Conservation (phyloP, 192 early-diverging fungal species). For the Dimargaris verticillata region DNA sequence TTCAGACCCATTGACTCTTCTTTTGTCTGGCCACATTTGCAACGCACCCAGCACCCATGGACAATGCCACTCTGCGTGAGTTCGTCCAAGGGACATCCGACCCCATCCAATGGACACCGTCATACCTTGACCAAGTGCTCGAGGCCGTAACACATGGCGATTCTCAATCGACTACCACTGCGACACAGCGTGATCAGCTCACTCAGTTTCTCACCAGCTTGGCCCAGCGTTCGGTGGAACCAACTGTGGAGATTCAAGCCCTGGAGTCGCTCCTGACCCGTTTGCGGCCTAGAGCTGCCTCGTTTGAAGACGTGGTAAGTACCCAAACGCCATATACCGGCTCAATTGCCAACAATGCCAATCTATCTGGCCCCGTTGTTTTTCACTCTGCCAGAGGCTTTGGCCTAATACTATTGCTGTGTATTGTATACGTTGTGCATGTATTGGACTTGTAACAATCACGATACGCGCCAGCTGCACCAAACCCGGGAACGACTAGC, state of each 20-base stretch:
- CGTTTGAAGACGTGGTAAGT: constrained; percentile 1
- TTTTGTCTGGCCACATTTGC: too few species aligned
- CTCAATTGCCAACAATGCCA: not conserved
- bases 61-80: too few species aligned
- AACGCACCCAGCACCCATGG: too few species aligned
- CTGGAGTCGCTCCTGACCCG: not conserved
- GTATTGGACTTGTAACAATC: not conserved
- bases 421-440: not conserved
- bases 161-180: not conserved
- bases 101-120: not conserved
- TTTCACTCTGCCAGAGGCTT: not conserved
- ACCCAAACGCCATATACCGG: not conserved
- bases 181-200: not conserved
- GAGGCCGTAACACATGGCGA: not conserved
- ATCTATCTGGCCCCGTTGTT: not conserved
- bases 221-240: not conserved
- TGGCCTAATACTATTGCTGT: not conserved
- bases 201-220: not conserved
- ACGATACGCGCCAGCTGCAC: not conserved
- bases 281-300: not conserved
- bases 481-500: constrained; percentile 60
- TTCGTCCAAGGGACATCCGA: too few species aligned
- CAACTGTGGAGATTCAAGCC: not conserved
- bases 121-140: not conserved
- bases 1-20: too few species aligned